phyloP scores from a whole-genome alignment of 2,329 filamentous ascomycete genomes.

The Penicillium verrucosum region DNA sequence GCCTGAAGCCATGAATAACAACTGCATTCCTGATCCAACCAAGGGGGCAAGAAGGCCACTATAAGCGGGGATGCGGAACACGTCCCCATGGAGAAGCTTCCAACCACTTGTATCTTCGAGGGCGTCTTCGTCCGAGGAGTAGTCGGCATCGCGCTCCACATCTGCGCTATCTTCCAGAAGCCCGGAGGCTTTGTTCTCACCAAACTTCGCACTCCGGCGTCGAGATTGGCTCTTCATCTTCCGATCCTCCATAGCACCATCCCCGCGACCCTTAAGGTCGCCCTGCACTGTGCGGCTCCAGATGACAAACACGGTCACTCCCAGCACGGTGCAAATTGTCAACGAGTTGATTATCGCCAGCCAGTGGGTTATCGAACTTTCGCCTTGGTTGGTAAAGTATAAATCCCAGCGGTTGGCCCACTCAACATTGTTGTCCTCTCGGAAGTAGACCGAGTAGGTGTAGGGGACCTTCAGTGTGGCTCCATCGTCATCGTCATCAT shows the following conservation, averaged over 20 bases:
- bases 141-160: conserved; percentile 52
- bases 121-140: conserved; percentile 66
- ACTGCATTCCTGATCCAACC: conserved; percentile 80
- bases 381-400: conserved; percentile 84
- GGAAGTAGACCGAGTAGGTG: conserved; percentile 87
- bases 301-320: conserved; percentile 76
- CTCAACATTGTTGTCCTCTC: conserved; percentile 74
- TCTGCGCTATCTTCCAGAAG: conserved; percentile 61
- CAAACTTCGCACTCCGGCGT: conserved; percentile 34
- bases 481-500: conserved; percentile 59
- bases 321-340: conserved; percentile 75
- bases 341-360: conserved; percentile 83
- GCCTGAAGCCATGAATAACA: conserved; percentile 75
- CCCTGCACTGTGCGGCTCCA: conserved; percentile 72
- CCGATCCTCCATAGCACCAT: conserved; percentile 63
- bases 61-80: conserved; percentile 70
- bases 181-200: conserved; percentile 54
- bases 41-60: conserved; percentile 74
- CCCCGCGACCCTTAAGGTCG: conserved; percentile 73
- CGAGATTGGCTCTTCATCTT: conserved; percentile 52
- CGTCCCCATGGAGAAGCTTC: conserved; percentile 85
- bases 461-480: conserved; percentile 72
- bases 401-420: conserved; percentile 85
- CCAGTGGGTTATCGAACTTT: conserved; percentile 80
- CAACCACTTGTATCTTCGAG: conserved; percentile 80